Evolutionary conservation across 164 flowering plant species (phyloP).

Genomic region (Magnolia sinica): DNA sequence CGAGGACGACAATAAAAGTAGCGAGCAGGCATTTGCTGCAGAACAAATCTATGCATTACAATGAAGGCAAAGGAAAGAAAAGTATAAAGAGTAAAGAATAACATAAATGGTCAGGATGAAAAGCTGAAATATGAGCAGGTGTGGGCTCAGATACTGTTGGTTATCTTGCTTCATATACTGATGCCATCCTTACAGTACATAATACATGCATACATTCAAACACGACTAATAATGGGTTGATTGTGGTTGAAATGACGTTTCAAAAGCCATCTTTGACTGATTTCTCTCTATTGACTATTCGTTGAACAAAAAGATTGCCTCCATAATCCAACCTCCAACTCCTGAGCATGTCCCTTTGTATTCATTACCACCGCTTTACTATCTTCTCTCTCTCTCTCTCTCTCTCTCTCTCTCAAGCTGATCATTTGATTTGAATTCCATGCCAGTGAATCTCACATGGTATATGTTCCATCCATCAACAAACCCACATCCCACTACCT

Average conservation of each 20-base stretch:
- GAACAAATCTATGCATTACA: no score
- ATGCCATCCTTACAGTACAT: constrained; percentile 16
- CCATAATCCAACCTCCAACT: neutral
- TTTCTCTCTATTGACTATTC: neutral
- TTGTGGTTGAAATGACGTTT: constrained; percentile 7
- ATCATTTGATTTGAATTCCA: neutral
- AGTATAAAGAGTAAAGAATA: no score
- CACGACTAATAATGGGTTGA: constrained; percentile 4
- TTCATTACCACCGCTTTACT: neutral
- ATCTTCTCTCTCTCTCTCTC: constrained; percentile 13
- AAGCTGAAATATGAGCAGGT: neutral
- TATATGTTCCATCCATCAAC: constrained; percentile 53
- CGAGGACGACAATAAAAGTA: no score
- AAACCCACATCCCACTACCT: constrained; percentile 5
- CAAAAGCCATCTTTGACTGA: neutral
- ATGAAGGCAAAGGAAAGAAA: no score
- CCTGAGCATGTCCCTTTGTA: neutral
- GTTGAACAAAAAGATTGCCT: neutral
- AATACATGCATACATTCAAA: neutral
- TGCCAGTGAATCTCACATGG: constrained; percentile 27
- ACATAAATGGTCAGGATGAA: no score
- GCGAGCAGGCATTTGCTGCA: no score
- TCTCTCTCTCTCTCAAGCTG: constrained; percentile 8
- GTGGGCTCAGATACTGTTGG: constrained; percentile 20
- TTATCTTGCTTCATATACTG: constrained; percentile 18